Percentiles rank a stretch among this genome's conserved stretches.
phyloP scores from a whole-genome alignment of 257 asterid genomes.

The Solanum pinnatisectum region DNA sequence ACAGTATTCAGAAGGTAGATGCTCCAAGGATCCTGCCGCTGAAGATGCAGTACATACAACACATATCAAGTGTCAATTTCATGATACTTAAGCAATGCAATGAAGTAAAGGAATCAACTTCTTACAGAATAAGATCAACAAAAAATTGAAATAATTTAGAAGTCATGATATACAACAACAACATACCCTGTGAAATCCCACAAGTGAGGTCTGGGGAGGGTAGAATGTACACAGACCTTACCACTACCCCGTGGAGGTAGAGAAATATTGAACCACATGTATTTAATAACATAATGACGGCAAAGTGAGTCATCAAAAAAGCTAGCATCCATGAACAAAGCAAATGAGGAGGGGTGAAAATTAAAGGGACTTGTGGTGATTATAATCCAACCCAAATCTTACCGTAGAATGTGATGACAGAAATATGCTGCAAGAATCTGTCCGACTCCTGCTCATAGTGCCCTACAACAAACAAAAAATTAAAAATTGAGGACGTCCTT shows the following conservation, averaged over 20 bases:
- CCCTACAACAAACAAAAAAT: constrained; percentile 11
- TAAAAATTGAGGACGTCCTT: background rate
- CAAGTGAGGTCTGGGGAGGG: background rate
- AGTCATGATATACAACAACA: background rate
- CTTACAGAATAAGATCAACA: background rate
- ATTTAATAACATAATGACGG: background rate
- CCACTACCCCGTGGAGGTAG: background rate
- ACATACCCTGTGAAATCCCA: background rate
- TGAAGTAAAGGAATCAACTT: background rate
- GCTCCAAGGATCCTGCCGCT: constrained; percentile 29
- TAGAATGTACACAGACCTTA: background rate
- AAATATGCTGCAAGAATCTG: constrained; percentile 1
- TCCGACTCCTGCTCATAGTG: constrained; percentile 7
- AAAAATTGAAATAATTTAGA: background rate
- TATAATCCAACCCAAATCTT: background rate
- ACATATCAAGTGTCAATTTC: background rate
- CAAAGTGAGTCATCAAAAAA: background rate
- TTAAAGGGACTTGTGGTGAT: background rate
- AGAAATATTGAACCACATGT: background rate
- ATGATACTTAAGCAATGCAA: background rate
- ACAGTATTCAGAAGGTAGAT: constrained; percentile 10
- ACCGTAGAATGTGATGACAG: constrained; percentile 23
- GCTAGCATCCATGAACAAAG: background rate
- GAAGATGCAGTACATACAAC: background rate
- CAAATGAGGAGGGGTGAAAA: background rate